Evolutionary conservation across 2,329 filamentous ascomycete species (phyloP), one percentile per base, ranked within the genome.

Genomic region (Fusarium caatingaense): DNA sequence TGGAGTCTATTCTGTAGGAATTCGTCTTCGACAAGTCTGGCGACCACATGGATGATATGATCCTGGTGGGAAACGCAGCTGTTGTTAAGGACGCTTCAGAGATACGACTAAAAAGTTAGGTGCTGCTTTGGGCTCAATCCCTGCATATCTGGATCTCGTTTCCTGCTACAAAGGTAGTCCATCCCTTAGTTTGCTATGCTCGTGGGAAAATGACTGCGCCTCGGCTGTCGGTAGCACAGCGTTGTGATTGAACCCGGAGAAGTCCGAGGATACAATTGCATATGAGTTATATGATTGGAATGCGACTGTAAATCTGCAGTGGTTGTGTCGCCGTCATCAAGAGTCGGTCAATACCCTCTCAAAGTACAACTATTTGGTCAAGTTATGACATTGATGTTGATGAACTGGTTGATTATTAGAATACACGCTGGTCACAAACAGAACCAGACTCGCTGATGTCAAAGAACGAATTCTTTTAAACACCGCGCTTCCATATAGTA

Each of bases 11-110:
- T 48, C 54, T 12, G 46, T 49, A 23, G 53, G 62, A 6, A 66
- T 64, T 5, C 49, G 49, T 11, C 67, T 69, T 6, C 57, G 46
- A n/a, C 67, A 68, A 18, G 45, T 68, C 1, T 40, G 42, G 12
- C 48, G 30, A 8, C 51, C 44, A 10, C 47, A 59, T 53, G 56
- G 25, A 8, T 54, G 25, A 63, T 28, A 25, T 3, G 27, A 15
- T 28, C 18, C 18, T 20, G 11, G 4, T n/a, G 4, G 18, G 41
- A 20, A 25, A 12, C 16, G 21, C 10, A 5, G 20, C 15, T 30
- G n/a, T 5, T n/a, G 13, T 21, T 34, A 32, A 23, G 41, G 23
- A 25, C 20, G 2, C 32, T 41, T 27, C 13, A 20, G n/a, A 37
- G 21, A 13, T 28, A 5, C 8, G 15, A 28, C 18, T 20, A 5